Evolutionary conservation across 164 flowering plant species (phyloP), one percentile per base, ranked within the genome.

Genomic region (Sextonia rubra): DNA sequence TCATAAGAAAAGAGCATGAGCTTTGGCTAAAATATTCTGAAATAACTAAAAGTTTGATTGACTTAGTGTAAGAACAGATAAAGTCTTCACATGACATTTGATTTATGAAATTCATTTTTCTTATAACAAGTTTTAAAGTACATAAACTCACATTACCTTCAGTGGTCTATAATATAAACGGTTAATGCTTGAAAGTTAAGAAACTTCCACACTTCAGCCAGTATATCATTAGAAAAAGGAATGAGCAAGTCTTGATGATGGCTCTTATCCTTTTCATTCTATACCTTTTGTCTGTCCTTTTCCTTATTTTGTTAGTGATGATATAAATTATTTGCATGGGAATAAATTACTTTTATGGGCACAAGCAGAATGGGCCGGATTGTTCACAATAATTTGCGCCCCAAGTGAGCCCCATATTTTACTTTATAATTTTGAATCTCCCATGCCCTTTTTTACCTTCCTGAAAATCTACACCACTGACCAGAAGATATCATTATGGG

Each of bases 331-430:
- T 66, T 71, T 47, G 25, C 85, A 86, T 89, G 83, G 91, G 91
- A 78, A 85, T 88, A 88, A 86, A 86, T 75, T 88, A 86, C 74
- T 88, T 88, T 64, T 88, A 86, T 69, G 69, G 80, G 81, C 88
- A 88, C 79, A 84, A 86, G 69, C 87, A 88, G 7, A 69, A 66
- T n/a, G 85, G 88, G n/a, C n/a, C n/a, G n/a, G 11, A 85, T 88
- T 69, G 86, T 85, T 64, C 91, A 88, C 70, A 85, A 88, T 66
- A 70, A 83, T 75, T 80, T 88, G 79, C 62, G 79, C 68, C 73
- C 85, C 3, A 75, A 77, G 91, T 82, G 49, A 78, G 82, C 56
- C 48, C 47, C 55, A 4, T 25, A 1, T 15, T 12, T 23, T 58
- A 8, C 44, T 37, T 7, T 37, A 37, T 37, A 7, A 9, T 37